Percentiles rank a stretch among this genome's conserved stretches.
Evolutionary conservation across 345 rosid species (phyloP).

Genomic region (Salix udensis): DNA sequence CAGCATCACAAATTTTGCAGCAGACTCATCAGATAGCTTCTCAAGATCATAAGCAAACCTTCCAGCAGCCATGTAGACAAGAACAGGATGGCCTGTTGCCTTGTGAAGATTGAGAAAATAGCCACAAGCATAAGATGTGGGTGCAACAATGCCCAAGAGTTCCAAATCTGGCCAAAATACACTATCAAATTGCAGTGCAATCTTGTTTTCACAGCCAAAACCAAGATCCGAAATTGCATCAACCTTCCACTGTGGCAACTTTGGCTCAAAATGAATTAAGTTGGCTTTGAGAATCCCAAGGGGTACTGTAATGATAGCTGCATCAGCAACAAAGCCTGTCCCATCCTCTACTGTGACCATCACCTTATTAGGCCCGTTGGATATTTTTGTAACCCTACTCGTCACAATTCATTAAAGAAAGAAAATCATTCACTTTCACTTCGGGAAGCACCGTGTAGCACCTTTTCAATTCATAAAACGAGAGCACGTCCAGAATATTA

Average conservation of each 20-base stretch:
- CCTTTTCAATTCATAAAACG: background rate
- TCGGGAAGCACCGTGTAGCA: background rate
- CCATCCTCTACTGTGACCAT: conserved; percentile 59
- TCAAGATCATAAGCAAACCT: conserved; percentile 69
- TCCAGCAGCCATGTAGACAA: conserved; percentile 87
- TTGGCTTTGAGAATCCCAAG: conserved; percentile 81
- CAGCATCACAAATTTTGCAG: conserved; percentile 55
- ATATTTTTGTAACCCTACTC: conserved; percentile 57
- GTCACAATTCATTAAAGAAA: conserved; percentile 8
- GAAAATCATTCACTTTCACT: background rate
- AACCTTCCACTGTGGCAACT: conserved; percentile 76
- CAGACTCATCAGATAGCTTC: conserved; percentile 58
- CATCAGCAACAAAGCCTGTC: conserved; percentile 60
- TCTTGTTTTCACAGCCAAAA: conserved; percentile 77
- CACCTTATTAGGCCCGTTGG: conserved; percentile 47
- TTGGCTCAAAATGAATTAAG: conserved; percentile 71
- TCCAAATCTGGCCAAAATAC: conserved; percentile 90
- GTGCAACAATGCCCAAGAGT: conserved; percentile 66
- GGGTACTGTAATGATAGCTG: conserved; percentile 71
- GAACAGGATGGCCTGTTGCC: conserved; percentile 80
- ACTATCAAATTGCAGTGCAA: conserved; percentile 56
- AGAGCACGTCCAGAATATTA: background rate
- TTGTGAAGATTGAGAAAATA: conserved; percentile 85
- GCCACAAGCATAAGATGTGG: conserved; percentile 71
- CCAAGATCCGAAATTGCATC: conserved; percentile 77